Base-by-base conservation (phyloP, 768 basidiomycete genomes). In the Suillus variegatus region DNA sequence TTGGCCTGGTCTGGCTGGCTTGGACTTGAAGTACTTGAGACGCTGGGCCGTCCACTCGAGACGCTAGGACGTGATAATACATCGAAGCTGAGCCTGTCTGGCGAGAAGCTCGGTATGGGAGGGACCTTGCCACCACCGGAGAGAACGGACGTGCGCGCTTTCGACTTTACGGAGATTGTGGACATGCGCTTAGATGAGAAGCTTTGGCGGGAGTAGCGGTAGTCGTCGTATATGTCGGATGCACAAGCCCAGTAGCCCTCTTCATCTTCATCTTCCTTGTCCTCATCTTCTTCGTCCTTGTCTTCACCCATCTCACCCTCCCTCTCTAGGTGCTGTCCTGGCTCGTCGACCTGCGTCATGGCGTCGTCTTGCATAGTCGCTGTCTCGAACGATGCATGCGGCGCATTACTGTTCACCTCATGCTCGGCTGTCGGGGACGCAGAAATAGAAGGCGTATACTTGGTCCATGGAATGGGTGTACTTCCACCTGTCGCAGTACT, bases 211-310 rank as follows among this genome's bases (percentile, higher is more conserved):
- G 90, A 90, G 67, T 92, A 92, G 28, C 89, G 83, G 72, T 93
- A 93, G 66, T 91, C 85, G 73, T 93, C 92, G 67, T 93, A 93
- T 60, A 93, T 92, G 68, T 92, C 89, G 2, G 82, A 82, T 10
- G 84, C 86, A 28, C 85, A 86, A 62, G 92, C 91, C 86, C 90
- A 91, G 62, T 88, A 78, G 51, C 67, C 76, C 12, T 75, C 76
- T 40, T 77, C 77, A 38, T 74, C 77, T 18, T 71, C 71, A 6
- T 71, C 75, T 40, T 74, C 74, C 32, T 70, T 69, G 6, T 71
- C 75, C 13, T 69, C 71, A 5, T 70, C 73, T 41, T 70, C 71
- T 0, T 65, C 71, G 13, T 60, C 70, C 28, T 67, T 61, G 40
- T 69, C 75, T 16, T 57, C 68, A 12, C 28, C 18, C 1, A 20